These are phyloP conservation scores for Heterotrichella gracilis DNA, from an alignment of 352 stramenopile species.

Conservation along the genomic window DNA sequence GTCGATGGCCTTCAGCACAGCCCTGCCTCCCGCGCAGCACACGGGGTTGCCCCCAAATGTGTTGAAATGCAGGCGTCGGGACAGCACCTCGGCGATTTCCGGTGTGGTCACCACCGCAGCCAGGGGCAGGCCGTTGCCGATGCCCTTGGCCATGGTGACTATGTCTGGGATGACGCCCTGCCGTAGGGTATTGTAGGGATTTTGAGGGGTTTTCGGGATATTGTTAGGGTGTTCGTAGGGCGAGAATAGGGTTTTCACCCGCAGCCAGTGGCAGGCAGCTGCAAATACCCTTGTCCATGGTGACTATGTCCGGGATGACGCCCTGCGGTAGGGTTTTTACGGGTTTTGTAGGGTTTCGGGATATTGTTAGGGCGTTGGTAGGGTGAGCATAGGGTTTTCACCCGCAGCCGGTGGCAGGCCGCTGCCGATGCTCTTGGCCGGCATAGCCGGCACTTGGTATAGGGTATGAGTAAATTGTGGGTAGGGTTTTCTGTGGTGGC, in stretches of 20 bases:
- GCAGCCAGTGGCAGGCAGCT: constrained; percentile 40
- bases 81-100: constrained; percentile 28
- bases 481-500: too few relatives aligned
- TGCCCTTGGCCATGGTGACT: constrained; percentile 39
- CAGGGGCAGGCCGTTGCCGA: constrained; percentile 41
- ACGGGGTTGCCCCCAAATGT: constrained; percentile 41
- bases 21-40: constrained; percentile 28
- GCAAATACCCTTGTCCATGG: constrained; percentile 38
- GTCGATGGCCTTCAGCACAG: constrained; percentile 30
- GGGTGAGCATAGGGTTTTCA: too few relatives aligned
- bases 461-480: too few relatives aligned
- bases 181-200: too few relatives aligned
- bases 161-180: constrained; percentile 33
- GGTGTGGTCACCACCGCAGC: constrained; percentile 30
- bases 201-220: too few relatives aligned
- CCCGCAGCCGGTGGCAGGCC: constrained; percentile 35
- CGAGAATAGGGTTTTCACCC: too few relatives aligned
- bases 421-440: constrained; percentile 43
- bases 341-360: too few relatives aligned
- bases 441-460: too few relatives aligned
- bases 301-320: constrained; percentile 38
- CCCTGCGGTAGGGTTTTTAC: too few relatives aligned
- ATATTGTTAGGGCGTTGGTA: too few relatives aligned
- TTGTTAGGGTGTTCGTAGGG: too few relatives aligned
- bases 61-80: constrained; percentile 39